Evolutionary conservation across 2,329 filamentous ascomycete species (phyloP), one percentile per base, ranked within the genome.

Genomic region (Stachybotrys chlorohalonatus): DNA sequence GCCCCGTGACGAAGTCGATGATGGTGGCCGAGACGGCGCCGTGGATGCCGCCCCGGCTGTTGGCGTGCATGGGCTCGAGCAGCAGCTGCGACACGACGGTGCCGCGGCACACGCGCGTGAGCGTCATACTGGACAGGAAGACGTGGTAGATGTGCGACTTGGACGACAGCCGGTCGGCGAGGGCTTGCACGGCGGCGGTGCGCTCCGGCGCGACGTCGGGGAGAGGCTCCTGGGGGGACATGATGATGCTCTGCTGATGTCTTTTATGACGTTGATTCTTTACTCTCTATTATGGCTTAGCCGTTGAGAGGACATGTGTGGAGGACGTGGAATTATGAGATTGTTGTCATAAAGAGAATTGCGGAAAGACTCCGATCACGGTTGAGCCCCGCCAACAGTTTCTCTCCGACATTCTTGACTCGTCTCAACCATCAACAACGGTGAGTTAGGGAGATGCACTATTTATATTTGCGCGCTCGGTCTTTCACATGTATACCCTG

Each of bases 1-100:
- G 76, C 36, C 87, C 86, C 47, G 87, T 88, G 6, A 81, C 79
- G 80, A 86, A 89, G 72, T 91, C 87, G 50, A 89, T 78, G 17
- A 91, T 76, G 1, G 86, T 82, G 0, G 86, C 86, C 31, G 83
- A 85, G 4, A 88, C 86, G 51, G 84, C 83, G 59, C 87, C 87
- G 70, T 91, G 87, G 8, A 91, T 77, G 17, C 80, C 82, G 6
- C 82, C 80, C 55, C 81, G 78, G 57, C 81, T 82, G 72, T 90
- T 90, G 66, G 89, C 76, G 67, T 90, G 87, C 59, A 78, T 75
- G 11, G 68, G 58, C 15, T 68, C 71, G 7, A 84, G 71, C 1
- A 68, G 66, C 31, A 86, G 72, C 1, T 69, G 73, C 9, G 79
- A 75, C 16, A 68, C 72, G 47, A 84, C 73, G 11, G 63, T 67